A percentile compares a stretch with the other conserved stretches of the same genome.
Evolutionary conservation across 495 filamentous ascomycete genomes (phyloP).

Genomic region (Astrothelium subdiscretum): DNA sequence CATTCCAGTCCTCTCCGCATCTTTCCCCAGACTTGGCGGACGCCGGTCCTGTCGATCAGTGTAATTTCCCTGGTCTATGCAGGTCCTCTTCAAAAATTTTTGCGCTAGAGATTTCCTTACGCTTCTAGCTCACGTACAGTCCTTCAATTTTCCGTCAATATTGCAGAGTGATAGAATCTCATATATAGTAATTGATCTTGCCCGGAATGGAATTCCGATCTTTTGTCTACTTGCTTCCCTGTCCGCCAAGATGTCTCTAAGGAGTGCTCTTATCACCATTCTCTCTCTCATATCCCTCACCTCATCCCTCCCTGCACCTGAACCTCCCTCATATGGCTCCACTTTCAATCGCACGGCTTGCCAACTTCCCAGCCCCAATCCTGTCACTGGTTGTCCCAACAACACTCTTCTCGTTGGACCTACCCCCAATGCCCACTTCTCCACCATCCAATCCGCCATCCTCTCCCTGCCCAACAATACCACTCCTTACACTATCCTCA

Average conservation of each 20-base stretch:
- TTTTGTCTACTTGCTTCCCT: neutral
- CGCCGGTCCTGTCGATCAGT: neutral
- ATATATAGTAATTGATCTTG: neutral
- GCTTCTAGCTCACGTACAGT: neutral
- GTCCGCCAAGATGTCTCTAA: neutral
- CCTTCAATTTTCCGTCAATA: neutral
- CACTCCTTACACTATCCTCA: conserved; percentile 40
- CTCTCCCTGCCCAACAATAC: conserved; percentile 41
- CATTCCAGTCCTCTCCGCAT: neutral
- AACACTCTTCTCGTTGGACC: conserved; percentile 39
- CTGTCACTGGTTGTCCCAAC: conserved; percentile 33
- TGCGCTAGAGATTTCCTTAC: neutral
- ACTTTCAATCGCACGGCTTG: conserved; percentile 10
- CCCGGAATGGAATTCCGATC: neutral
- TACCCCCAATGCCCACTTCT: conserved; percentile 28
- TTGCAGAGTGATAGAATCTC: neutral
- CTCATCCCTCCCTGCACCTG: neutral
- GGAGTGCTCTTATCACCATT: neutral
- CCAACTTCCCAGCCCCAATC: conserved; percentile 22
- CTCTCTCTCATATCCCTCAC: neutral
- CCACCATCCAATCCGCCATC: conserved; percentile 41
- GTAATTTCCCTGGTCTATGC: neutral
- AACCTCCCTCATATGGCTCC: neutral
- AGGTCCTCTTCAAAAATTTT: neutral
- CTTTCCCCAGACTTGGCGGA: conserved; percentile 1